Percentiles rank a stretch among this genome's conserved stretches.
These are phyloP conservation scores for Grifola frondosa DNA, from an alignment of 1,284 basidiomycete species.

Conservation along the genomic window DNA sequence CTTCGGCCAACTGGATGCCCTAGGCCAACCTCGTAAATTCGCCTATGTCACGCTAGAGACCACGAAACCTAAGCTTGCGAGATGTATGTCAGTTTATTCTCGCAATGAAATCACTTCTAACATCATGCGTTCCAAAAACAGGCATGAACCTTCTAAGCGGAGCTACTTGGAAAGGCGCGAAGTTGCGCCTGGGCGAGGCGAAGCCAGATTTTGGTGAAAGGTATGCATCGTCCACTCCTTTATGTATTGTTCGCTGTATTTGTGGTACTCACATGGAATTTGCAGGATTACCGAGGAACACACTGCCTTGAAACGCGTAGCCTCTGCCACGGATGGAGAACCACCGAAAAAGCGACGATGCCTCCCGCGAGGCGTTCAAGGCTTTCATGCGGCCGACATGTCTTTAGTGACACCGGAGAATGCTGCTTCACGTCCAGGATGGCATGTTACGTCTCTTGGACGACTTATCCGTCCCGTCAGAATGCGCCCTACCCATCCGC, in stretches of 20 bases:
- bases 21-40: slow-evolving; percentile 68
- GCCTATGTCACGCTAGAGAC: slow-evolving; percentile 74
- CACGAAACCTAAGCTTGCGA: slow-evolving; percentile 54
- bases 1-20: slow-evolving; percentile 59
- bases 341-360: slow-evolving; percentile 36
- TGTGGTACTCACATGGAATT: not conserved
- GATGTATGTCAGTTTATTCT: slow-evolving; percentile 48
- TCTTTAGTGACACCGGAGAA: slow-evolving; percentile 57
- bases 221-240: slow-evolving; percentile 34
- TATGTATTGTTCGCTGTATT: not conserved
- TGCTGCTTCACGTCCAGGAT: slow-evolving; percentile 49
- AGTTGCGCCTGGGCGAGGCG: slow-evolving; percentile 76
- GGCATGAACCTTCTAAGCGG: slow-evolving; percentile 76
- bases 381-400: slow-evolving; percentile 57
- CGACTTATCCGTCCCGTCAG: slow-evolving; percentile 63
- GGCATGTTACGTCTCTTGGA: slow-evolving; percentile 66
- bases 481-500: slow-evolving; percentile 64
- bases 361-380: slow-evolving; percentile 36
- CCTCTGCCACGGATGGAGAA: slow-evolving; percentile 19
- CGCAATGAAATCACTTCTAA: not conserved
- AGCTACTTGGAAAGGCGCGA: slow-evolving; percentile 81
- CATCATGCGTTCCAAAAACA: slow-evolving; percentile 26
- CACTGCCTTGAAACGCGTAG: slow-evolving; percentile 25
- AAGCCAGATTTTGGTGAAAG: slow-evolving; percentile 67
- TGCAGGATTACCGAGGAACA: slow-evolving; percentile 39